Conservation (phyloP, 306 rosid genomes). For the Sesbania bispinosa region DNA sequence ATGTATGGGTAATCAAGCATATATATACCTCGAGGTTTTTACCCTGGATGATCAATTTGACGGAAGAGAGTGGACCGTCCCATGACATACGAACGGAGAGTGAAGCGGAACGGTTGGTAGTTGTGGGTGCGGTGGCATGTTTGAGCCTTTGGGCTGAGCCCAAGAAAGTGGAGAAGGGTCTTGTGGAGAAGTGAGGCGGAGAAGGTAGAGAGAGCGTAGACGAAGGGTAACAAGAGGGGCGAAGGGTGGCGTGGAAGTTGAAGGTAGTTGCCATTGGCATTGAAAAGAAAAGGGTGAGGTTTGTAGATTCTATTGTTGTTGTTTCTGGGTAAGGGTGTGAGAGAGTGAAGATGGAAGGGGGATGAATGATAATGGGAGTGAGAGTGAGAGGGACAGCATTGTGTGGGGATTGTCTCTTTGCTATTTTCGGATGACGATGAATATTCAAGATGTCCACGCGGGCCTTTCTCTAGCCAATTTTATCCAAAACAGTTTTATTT, state of each 20-base stretch:
- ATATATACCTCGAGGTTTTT: conserved; percentile 73
- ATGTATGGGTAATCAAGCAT: too few species aligned
- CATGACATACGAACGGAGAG: conserved; percentile 41
- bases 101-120: conserved; percentile 17
- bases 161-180: not conserved
- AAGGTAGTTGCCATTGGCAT: conserved; percentile 41
- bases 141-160: not conserved
- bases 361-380: not conserved
- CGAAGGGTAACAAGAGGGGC: not conserved
- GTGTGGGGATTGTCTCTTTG: not conserved
- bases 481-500: not conserved
- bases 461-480: not conserved
- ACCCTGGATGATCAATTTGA: conserved; percentile 85
- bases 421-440: conserved; percentile 16
- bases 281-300: too few species aligned
- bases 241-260: conserved; percentile 28
- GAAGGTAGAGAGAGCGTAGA: conserved; percentile 24
- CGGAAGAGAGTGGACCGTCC: conserved; percentile 70
- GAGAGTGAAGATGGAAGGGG: not conserved
- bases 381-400: not conserved
- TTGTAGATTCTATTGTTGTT: too few species aligned
- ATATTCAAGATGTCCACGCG: conserved; percentile 12
- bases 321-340: too few species aligned
- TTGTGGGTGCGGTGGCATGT: conserved; percentile 28
- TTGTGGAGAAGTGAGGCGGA: conserved; percentile 16